Base-by-base conservation (phyloP, 2,329 filamentous ascomycete species). In the Leptographium procerum region DNA sequence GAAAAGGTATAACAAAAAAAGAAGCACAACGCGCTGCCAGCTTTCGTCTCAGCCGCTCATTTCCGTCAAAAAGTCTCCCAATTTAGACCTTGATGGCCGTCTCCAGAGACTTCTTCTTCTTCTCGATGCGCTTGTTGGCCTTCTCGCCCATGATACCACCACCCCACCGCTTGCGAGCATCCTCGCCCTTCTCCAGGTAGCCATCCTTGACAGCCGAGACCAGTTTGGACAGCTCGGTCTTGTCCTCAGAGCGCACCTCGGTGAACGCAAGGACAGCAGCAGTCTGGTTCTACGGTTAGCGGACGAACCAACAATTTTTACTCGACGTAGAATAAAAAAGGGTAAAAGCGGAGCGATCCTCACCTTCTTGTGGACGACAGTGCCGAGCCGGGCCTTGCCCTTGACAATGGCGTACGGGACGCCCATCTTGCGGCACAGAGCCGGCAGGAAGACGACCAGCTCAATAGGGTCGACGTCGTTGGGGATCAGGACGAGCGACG, bases 401-500 rank as follows among this genome's bases (percentile, higher is more conserved):
- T 99, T 99, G 74, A 99, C 85, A 70, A 99, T 97, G 73, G 91
- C 94, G 77, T 97, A 99, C 65, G 95, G 94, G 69, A 96, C 87
- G 80, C 95, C 95, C 92, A 99, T 99, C 89, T 99, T 99, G 79
- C 92, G 89, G 89, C 94, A 99, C 68, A 99, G 89, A 71, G 94
- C 91, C 68, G 94, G 94, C 65, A 99, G 86, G 88, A 96, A 99
- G 78, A 99, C 90, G 72, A 99, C 95, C 70, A 99, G 81, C 85
- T 99, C 94, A 73, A 99, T 99, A 71, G 94, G 94, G 84, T 99
- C 94, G 70, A 99, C 95, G 74, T 99, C 94, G 82, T 99, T 96
- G 76, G 94, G 89, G 75, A 99, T 99, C 69, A 99, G 86, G 73
- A 99, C 95, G 66, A 99, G 85, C 64, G 89, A 86, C 66, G 94